Evolutionary conservation across 441 rosid genomes (phyloP).

Genomic region (Gossypium davidsonii): DNA sequence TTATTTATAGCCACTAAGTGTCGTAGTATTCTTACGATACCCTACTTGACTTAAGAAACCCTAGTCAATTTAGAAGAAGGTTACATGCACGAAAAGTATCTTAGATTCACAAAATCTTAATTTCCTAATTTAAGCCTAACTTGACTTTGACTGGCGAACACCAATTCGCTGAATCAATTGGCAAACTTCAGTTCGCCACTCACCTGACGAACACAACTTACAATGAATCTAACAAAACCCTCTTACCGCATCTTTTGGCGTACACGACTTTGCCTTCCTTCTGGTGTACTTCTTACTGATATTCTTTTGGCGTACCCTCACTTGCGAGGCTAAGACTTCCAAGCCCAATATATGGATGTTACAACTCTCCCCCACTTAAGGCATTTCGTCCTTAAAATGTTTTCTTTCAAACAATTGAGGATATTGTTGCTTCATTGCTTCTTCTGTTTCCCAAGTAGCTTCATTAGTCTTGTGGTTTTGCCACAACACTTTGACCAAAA

Average conservation of each 20-base stretch:
- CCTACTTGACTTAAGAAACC: neutral
- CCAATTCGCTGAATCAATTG: too few species aligned
- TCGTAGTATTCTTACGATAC: neutral
- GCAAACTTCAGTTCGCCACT: neutral
- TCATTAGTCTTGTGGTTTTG: neutral
- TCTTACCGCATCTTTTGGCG: neutral
- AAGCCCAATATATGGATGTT: neutral
- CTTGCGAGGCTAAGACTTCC: neutral
- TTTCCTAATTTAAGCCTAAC: neutral
- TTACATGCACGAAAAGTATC: neutral
- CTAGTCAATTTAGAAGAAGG: neutral
- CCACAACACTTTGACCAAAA: neutral
- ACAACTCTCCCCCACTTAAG: neutral
- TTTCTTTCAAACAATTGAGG: neutral
- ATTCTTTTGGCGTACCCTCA: neutral
- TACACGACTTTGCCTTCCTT: neutral
- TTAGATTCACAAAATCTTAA: neutral
- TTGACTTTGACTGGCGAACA: neutral
- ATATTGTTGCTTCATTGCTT: neutral
- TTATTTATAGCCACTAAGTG: neutral
- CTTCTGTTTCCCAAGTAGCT: neutral
- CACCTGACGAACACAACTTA: neutral
- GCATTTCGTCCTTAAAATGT: neutral
- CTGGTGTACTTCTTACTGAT: neutral
- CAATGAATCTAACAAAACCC: neutral